Percentiles rank a stretch among this genome's conserved stretches.
These are phyloP conservation scores for Zygosaccharomyces pseudobailii DNA, from an alignment of 1,139 yeast genomes.

Conservation along the genomic window DNA sequence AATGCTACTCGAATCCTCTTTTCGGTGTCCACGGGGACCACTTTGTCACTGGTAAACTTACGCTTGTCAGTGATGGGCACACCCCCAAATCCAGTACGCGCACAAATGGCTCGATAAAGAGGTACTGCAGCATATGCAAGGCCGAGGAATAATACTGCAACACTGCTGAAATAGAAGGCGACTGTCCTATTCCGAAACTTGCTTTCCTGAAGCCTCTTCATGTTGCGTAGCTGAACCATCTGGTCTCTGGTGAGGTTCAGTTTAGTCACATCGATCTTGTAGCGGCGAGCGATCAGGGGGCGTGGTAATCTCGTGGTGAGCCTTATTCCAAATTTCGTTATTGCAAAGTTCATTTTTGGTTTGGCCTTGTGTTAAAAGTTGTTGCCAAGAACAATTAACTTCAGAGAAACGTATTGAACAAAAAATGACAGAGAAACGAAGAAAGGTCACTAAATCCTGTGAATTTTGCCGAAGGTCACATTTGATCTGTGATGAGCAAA, in stretches of 20 bases:
- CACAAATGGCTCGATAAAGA: slow-evolving; percentile 83
- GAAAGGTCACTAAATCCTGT: slow-evolving; percentile 52
- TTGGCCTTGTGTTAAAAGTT: neutral
- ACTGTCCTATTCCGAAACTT: slow-evolving; percentile 45
- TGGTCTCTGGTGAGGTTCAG: slow-evolving; percentile 33
- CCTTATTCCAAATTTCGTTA: neutral
- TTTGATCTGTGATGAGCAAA: slow-evolving; percentile 82
- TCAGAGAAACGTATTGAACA: neutral
- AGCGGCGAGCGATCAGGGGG: neutral
- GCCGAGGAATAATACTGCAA: slow-evolving; percentile 70
- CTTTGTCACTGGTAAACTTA: slow-evolving; percentile 78
- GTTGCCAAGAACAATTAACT: slow-evolving; percentile 5
- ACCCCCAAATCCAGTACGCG: slow-evolving; percentile 95
- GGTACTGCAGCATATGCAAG: slow-evolving; percentile 91
- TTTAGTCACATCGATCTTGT: slow-evolving; percentile 20
- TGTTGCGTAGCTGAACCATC: slow-evolving; percentile 33
- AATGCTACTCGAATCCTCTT: slow-evolving; percentile 77
- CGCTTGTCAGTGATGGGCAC: slow-evolving; percentile 82
- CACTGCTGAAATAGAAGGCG: slow-evolving; percentile 66
- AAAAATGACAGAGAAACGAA: slow-evolving; percentile 12
- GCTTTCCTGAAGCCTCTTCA: slow-evolving; percentile 33
- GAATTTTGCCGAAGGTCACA: slow-evolving; percentile 90
- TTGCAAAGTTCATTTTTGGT: neutral
- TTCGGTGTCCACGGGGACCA: slow-evolving; percentile 83
- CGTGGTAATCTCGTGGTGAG: neutral